phyloP scores from a whole-genome alignment of 805 yeast genomes.

The Kockiozyma suomiensis region DNA sequence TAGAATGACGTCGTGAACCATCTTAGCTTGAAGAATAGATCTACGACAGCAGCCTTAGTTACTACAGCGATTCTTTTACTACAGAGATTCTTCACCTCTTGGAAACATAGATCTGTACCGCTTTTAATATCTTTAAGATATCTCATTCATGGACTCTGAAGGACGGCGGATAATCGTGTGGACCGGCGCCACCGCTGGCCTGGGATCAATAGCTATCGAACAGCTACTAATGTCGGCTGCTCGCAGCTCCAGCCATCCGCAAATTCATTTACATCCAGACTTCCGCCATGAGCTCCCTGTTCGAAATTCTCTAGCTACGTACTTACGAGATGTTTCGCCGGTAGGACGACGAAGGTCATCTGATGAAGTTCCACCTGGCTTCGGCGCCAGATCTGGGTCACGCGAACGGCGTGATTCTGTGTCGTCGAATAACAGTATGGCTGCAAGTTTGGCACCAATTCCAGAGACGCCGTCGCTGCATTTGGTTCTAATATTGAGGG shows the following conservation, averaged over 20 bases:
- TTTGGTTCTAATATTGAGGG: slow-evolving; percentile 24
- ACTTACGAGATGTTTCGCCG: background rate
- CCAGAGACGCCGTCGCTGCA: slow-evolving; percentile 18
- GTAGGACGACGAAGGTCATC: background rate
- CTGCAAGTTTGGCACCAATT: background rate
- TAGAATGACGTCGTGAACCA: too few species aligned
- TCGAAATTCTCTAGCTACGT: background rate
- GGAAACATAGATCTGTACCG: too few species aligned
- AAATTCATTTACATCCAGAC: too few species aligned
- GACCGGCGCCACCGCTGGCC: slow-evolving; percentile 32
- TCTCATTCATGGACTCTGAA: slow-evolving; percentile 39
- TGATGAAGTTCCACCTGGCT: too few species aligned
- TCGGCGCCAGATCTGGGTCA: background rate
- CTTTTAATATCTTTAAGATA: too few species aligned
- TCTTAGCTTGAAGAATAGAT: too few species aligned
- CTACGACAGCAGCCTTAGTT: too few species aligned
- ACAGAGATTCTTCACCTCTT: too few species aligned
- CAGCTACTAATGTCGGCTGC: slow-evolving; percentile 19
- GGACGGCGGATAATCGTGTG: slow-evolving; percentile 33
- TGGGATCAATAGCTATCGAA: slow-evolving; percentile 23
- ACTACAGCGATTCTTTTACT: too few species aligned
- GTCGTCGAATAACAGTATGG: background rate
- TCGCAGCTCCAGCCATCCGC: background rate
- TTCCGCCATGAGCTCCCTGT: too few species aligned
- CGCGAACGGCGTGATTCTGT: slow-evolving; percentile 2